Evolutionary conservation across 257 asterid genomes (phyloP).

Genomic region (Primulina eburnea): DNA sequence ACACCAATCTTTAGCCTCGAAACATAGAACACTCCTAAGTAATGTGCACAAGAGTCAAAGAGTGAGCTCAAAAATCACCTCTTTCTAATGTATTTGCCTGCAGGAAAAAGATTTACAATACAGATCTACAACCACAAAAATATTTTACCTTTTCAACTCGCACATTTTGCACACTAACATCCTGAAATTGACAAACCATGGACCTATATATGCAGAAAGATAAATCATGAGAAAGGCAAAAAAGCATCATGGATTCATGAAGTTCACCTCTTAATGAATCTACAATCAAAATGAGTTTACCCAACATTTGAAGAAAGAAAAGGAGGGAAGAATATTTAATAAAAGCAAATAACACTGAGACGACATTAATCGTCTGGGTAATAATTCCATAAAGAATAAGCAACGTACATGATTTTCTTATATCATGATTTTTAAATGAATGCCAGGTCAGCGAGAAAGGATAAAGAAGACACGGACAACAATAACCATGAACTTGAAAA

Average conservation of each 20-base stretch:
- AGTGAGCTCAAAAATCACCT: neutral
- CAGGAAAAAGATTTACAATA: neutral
- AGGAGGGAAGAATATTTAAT: neutral
- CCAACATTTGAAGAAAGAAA: neutral
- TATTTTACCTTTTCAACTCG: slow-evolving; percentile 73
- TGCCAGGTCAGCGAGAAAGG: neutral
- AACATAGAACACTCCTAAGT: neutral
- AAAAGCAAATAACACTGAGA: neutral
- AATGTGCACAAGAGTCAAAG: neutral
- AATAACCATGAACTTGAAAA: too few relatives aligned
- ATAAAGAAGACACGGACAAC: too few relatives aligned
- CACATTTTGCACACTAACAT: slow-evolving; percentile 37
- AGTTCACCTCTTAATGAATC: slow-evolving; percentile 13
- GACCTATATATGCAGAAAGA: slow-evolving; percentile 43
- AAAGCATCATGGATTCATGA: slow-evolving; percentile 3
- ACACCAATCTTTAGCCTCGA: neutral
- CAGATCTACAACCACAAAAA: neutral
- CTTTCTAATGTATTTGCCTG: neutral
- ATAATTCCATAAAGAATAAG: neutral
- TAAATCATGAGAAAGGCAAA: slow-evolving; percentile 17
- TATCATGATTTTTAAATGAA: neutral
- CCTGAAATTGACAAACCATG: slow-evolving; percentile 47
- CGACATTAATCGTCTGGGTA: neutral
- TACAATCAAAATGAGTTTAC: slow-evolving; percentile 16
- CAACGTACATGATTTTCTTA: too few relatives aligned